A percentile compares a stretch with the other conserved stretches of the same genome.
These are phyloP conservation scores for Medicago ruthenica DNA, from an alignment of 306 rosid genomes.

Conservation along the genomic window DNA sequence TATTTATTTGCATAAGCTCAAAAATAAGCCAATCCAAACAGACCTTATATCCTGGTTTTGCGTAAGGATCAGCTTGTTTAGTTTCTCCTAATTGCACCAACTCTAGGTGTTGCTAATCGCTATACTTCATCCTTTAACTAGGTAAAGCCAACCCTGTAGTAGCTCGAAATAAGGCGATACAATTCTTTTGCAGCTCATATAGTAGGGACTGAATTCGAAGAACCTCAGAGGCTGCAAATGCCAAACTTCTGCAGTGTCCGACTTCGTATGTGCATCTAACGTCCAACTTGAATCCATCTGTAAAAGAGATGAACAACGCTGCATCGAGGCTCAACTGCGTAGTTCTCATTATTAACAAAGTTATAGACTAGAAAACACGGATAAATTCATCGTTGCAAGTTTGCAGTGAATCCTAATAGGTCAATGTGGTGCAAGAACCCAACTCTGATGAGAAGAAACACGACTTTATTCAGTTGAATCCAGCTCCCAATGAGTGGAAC, in stretches of 20 bases:
- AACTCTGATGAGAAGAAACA: not conserved
- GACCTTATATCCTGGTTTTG: not conserved
- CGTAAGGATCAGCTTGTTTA: not conserved
- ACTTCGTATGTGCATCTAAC: not conserved
- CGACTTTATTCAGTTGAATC: not conserved
- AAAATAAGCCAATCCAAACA: too few species aligned
- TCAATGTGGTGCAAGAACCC: not conserved
- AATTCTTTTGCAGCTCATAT: not conserved
- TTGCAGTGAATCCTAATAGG: not conserved
- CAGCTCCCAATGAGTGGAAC: conserved; percentile 3
- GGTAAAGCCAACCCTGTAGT: not conserved
- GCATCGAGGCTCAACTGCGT: not conserved
- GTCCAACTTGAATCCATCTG: not conserved
- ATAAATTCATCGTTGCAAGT: not conserved
- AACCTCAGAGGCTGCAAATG: not conserved
- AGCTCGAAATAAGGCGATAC: not conserved
- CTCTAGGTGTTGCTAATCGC: not conserved
- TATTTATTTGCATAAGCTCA: too few species aligned
- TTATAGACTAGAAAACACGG: not conserved
- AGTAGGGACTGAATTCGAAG: not conserved
- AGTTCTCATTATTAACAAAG: not conserved
- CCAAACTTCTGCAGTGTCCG: not conserved
- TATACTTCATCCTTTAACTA: not conserved
- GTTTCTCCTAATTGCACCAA: conserved; percentile 3
- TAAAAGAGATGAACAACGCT: not conserved